These are phyloP conservation scores for Marasmius fiardii DNA, from an alignment of 1,284 basidiomycete genomes.

Conservation along the genomic window DNA sequence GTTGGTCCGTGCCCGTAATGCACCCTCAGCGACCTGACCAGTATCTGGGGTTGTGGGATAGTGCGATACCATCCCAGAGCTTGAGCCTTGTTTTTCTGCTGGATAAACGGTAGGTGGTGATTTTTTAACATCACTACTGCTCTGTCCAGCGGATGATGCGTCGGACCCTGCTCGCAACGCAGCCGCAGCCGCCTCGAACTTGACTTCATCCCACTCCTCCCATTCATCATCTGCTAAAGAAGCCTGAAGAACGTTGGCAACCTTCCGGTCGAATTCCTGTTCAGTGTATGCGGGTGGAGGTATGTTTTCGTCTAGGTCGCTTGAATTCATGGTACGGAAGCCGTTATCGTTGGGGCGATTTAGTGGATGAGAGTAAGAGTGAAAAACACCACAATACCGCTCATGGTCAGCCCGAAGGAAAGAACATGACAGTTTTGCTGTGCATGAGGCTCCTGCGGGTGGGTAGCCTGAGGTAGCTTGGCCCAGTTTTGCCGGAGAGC, in stretches of 20 bases:
- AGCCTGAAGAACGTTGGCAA: constrained; percentile 35
- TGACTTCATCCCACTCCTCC: constrained; percentile 47
- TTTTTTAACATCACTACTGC: background rate
- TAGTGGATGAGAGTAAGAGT: background rate
- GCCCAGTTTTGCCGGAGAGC: too few relatives aligned
- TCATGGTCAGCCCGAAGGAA: too few relatives aligned
- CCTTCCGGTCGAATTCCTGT: constrained; percentile 56
- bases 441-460: too few relatives aligned
- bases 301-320: constrained; percentile 21
- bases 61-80: too few relatives aligned
- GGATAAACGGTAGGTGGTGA: background rate
- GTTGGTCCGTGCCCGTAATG: too few relatives aligned
- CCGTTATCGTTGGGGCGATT: too few relatives aligned
- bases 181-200: constrained; percentile 31
- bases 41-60: too few relatives aligned
- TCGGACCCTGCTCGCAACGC: background rate
- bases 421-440: too few relatives aligned
- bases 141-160: background rate
- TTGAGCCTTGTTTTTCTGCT: background rate
- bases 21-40: too few relatives aligned
- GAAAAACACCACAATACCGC: too few relatives aligned
- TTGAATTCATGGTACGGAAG: constrained; percentile 1
- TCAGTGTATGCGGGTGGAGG: constrained; percentile 49
- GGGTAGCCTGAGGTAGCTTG: too few relatives aligned
- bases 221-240: constrained; percentile 38